phyloP scores from a whole-genome alignment of 805 yeast genomes.

The Spathaspora arborariae region DNA sequence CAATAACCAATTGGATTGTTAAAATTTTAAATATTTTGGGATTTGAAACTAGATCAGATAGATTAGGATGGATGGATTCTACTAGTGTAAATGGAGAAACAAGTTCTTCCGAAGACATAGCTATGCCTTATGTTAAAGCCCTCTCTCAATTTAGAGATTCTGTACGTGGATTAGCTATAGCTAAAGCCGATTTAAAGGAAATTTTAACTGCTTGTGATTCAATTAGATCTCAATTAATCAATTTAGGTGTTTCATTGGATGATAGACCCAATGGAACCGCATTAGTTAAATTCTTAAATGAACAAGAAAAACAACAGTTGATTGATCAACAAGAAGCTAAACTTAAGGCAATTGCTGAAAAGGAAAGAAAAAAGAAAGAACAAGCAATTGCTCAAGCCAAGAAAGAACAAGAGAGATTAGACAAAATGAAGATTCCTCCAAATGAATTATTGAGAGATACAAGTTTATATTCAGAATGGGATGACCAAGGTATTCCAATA shows the following conservation, averaged over 20 bases:
- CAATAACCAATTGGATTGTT: conserved; percentile 65
- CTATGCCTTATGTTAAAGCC: conserved; percentile 76
- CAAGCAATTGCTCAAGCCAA: conserved; percentile 49
- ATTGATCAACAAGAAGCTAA: conserved; percentile 58
- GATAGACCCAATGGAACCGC: conserved; percentile 84
- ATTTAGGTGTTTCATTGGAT: conserved; percentile 79
- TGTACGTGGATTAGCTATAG: conserved; percentile 72
- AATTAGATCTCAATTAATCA: conserved; percentile 66
- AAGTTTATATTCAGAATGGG: conserved; percentile 68
- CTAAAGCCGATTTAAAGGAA: conserved; percentile 44
- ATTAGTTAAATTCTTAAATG: conserved; percentile 73
- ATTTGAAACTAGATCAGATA: conserved; percentile 64
- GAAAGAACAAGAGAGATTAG: conserved; percentile 59
- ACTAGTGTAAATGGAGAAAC: conserved; percentile 14
- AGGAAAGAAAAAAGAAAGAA: conserved; percentile 55
- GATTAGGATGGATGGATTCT: conserved; percentile 73
- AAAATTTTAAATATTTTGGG: conserved; percentile 72
- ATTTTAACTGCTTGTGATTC: conserved; percentile 71
- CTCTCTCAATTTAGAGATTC: conserved; percentile 78
- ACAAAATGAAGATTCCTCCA: conserved; percentile 69
- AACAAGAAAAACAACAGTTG: conserved; percentile 64
- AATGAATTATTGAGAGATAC: conserved; percentile 64
- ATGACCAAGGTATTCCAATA: conserved; percentile 78
- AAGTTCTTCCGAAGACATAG: conserved; percentile 54
- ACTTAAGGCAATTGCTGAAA: conserved; percentile 54